Evolutionary conservation across 768 basidiomycete genomes (phyloP).

Genomic region (Tylopilus intermedius): DNA sequence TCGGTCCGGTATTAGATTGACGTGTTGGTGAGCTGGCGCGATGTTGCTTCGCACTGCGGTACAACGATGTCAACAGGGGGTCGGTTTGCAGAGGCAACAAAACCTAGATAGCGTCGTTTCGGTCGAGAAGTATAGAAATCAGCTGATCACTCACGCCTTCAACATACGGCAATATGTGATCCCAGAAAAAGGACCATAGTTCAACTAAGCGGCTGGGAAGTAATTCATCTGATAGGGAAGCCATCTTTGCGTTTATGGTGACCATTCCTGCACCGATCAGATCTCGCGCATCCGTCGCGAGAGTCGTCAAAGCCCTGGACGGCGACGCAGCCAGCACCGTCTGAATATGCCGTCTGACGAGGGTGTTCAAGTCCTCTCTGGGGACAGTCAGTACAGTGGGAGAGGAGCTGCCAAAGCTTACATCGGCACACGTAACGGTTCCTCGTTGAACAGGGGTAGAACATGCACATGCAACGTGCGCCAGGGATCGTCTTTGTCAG

Average conservation of each 20-base stretch:
- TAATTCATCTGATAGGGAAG: slow-evolving; percentile 71
- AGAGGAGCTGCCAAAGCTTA: slow-evolving; percentile 31
- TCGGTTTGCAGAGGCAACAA: slow-evolving; percentile 60
- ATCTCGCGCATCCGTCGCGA: slow-evolving; percentile 77
- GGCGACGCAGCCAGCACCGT: slow-evolving; percentile 68
- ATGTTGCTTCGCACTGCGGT: slow-evolving; percentile 57
- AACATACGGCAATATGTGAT: slow-evolving; percentile 78
- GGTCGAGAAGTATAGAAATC: not conserved
- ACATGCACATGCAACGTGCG: slow-evolving; percentile 79
- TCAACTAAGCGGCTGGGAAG: slow-evolving; percentile 77
- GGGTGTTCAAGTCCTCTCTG: slow-evolving; percentile 83
- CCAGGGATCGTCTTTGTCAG: slow-evolving; percentile 69
- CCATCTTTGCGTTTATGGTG: slow-evolving; percentile 81
- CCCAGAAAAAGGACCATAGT: slow-evolving; percentile 93
- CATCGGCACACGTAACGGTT: slow-evolving; percentile 82
- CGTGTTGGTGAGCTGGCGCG: slow-evolving; percentile 47
- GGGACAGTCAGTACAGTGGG: slow-evolving; percentile 6
- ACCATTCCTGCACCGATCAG: slow-evolving; percentile 87
- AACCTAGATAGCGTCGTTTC: slow-evolving; percentile 36
- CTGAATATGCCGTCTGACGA: slow-evolving; percentile 76
- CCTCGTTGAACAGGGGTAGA: slow-evolving; percentile 87
- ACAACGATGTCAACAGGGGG: slow-evolving; percentile 60
- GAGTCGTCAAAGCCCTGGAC: slow-evolving; percentile 63
- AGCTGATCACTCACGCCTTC: slow-evolving; percentile 61
- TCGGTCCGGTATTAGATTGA: slow-evolving; percentile 40